Base-by-base conservation (phyloP, 2,329 filamentous ascomycete genomes). In the Fusarium sublunatum region DNA sequence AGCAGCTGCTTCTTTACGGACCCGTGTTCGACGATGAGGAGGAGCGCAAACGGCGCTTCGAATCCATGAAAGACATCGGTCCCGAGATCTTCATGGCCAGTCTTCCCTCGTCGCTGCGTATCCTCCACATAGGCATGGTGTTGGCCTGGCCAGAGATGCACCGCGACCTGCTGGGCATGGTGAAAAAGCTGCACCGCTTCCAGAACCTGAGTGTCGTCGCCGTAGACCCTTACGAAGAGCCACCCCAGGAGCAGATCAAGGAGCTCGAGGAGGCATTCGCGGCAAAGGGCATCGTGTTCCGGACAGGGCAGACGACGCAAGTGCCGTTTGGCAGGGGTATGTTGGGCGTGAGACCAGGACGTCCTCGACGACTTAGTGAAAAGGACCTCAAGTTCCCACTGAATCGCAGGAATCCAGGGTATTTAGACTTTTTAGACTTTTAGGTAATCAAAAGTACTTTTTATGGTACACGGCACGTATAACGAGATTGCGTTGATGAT, bases 51-150 rank as follows among this genome's bases (percentile, higher is more conserved):
- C 13, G 52, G 24, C 56, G 61, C 2, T 70, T 71, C 15, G 59
- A 63, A 8, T 19, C 22, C 0, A 61, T 70, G 42, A 59, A 51
- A 7, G 61, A 71, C 3, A 59, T 48, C 0, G 69, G 69, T 0
- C 67, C 69, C 0, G 69, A 71, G 28, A 46, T 71, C 1, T 68
- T 71, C 6, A 71, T 71, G 69, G 68, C 69, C 0, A 70, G 65
- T 12, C 47, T 71, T 13, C 69, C 69, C 4, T 45, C 62, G 6
- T 69, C 69, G 9, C 28, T 71, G n/a, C 61, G 53, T 6, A 51
- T 71, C 0, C 42, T 71, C 7, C 69, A 71, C 13, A 56, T 71
- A 26, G 69, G 69, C 22, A 71, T 71, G 69, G 69, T 69, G 3
- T 31, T 71, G 2, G 69, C 69, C 7, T 71, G 69, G 69, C 64